Conservation (phyloP, 2,329 filamentous ascomycete species). For the Aspergillus japonicus region DNA sequence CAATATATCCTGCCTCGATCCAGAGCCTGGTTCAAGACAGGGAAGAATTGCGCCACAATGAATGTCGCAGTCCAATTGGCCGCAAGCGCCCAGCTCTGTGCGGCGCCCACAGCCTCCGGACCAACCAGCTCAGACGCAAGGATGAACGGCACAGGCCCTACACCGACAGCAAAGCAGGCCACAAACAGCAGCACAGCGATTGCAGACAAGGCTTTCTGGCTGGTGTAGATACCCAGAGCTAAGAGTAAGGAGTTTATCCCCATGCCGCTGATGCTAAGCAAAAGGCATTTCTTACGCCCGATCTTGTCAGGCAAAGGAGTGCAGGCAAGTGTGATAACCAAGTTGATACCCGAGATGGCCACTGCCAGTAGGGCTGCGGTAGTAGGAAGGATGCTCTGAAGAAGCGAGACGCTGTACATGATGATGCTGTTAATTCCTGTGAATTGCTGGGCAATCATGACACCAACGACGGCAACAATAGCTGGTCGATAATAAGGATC, state of each 20-base stretch:
- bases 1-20: constrained; percentile 86
- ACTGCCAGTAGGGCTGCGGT: constrained; percentile 84
- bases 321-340: constrained; percentile 76
- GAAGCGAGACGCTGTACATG: constrained; percentile 94
- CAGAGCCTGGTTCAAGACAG: constrained; percentile 73
- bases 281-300: constrained; percentile 80
- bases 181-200: constrained; percentile 83
- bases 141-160: constrained; percentile 94
- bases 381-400: constrained; percentile 75
- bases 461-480: constrained; percentile 78
- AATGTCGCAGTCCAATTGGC: constrained; percentile 92
- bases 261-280: constrained; percentile 82
- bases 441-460: constrained; percentile 91
- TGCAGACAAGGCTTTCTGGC: constrained; percentile 72
- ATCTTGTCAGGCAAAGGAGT: constrained; percentile 84
- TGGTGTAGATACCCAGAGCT: constrained; percentile 74
- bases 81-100: constrained; percentile 82
- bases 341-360: constrained; percentile 80
- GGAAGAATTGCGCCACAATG: constrained; percentile 91
- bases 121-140: constrained; percentile 87
- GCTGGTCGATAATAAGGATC: constrained; percentile 69
- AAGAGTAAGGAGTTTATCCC: constrained; percentile 73
- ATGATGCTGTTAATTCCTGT: constrained; percentile 95
- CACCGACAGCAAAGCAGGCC: constrained; percentile 80
- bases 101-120: constrained; percentile 84